These are phyloP conservation scores for Aurinia saxatilis DNA, from an alignment of 345 rosid genomes.

Conservation along the genomic window DNA sequence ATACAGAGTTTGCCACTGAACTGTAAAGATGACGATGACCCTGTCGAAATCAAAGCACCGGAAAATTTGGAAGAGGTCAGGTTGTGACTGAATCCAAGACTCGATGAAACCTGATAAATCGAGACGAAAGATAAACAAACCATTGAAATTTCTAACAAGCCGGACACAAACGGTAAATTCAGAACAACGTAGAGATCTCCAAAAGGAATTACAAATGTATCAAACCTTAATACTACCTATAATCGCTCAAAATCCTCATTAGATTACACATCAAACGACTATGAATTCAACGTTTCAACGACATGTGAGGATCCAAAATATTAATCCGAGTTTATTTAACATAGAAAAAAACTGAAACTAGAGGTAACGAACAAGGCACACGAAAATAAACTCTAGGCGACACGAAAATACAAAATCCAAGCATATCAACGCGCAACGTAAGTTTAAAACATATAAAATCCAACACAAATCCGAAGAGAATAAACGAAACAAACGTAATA, in stretches of 20 bases:
- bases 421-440: not conserved
- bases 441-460: not conserved
- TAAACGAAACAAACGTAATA: not conserved
- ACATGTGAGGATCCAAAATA: not conserved
- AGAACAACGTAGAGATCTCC: not conserved
- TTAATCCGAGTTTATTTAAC: not conserved
- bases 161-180: not conserved
- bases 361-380: too few species aligned
- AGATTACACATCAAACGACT: not conserved
- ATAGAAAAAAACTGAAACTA: not conserved
- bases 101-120: slow-evolving; percentile 29
- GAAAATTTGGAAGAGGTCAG: slow-evolving; percentile 34
- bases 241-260: not conserved
- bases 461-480: not conserved
- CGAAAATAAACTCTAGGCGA: not conserved
- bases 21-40: slow-evolving; percentile 45
- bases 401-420: not conserved
- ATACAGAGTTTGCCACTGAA: slow-evolving; percentile 36
- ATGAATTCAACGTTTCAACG: not conserved
- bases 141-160: not conserved
- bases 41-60: slow-evolving; percentile 38
- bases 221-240: not conserved
- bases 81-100: slow-evolving; percentile 32
- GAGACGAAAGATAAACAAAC: not conserved
- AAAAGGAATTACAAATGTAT: not conserved